Evolutionary conservation across 2,329 filamentous ascomycete genomes (phyloP).

Genomic region (Sphaerostilbella broomeana): DNA sequence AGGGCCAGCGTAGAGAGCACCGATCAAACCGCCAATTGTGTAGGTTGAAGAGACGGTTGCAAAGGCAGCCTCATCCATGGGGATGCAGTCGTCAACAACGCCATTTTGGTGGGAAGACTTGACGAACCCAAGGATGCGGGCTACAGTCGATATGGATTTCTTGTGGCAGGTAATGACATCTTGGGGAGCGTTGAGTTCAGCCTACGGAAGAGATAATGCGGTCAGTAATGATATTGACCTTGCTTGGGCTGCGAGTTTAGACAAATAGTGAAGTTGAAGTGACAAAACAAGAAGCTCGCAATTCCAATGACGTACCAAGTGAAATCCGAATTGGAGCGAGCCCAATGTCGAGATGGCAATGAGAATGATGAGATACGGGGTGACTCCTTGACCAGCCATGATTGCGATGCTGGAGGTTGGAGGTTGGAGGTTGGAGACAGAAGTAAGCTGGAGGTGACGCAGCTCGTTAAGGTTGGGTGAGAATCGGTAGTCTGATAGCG

Average conservation of each 20-base stretch:
- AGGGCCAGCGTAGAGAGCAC: constrained; percentile 73
- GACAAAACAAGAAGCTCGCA: constrained; percentile 2
- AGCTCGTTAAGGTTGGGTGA: background rate
- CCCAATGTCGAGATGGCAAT: constrained; percentile 74
- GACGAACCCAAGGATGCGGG: constrained; percentile 24
- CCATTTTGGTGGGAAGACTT: constrained; percentile 21
- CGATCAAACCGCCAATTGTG: constrained; percentile 79
- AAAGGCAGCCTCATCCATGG: constrained; percentile 76
- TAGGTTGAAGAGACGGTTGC: constrained; percentile 86
- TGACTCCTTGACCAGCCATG: constrained; percentile 36
- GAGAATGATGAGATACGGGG: constrained; percentile 70
- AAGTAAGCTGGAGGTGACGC: constrained; percentile 1
- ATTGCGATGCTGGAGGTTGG: constrained; percentile 7
- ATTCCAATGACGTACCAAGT: constrained; percentile 55
- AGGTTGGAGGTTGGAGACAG: background rate
- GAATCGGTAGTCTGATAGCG: too few relatives aligned
- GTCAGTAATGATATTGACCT: background rate
- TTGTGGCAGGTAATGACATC: constrained; percentile 84
- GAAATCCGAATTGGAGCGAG: constrained; percentile 89
- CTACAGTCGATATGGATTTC: constrained; percentile 32
- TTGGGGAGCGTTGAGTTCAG: constrained; percentile 91
- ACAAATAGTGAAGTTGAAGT: too few relatives aligned
- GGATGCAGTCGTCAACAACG: constrained; percentile 69
- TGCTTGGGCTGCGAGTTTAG: too few relatives aligned
- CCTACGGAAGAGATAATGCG: constrained; percentile 35